Evolutionary conservation across 2,329 filamentous ascomycete genomes (phyloP), one percentile per base, ranked within the genome.

Genomic region (Monosporascus sp.): DNA sequence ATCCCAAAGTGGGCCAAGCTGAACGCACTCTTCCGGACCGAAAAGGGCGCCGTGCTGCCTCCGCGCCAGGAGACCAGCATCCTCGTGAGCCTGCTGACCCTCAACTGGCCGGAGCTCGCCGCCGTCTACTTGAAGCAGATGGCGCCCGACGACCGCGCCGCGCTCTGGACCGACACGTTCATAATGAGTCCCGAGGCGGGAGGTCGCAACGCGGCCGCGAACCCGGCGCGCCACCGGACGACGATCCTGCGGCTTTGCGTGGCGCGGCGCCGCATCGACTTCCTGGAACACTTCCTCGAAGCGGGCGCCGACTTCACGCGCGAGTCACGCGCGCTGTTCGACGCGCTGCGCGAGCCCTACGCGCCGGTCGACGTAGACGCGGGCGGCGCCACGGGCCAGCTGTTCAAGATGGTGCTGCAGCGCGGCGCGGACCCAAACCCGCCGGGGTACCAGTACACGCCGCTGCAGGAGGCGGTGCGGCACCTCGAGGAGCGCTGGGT

Each of bases 401-500:
- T 57, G 25, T 50, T 62, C 25, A 57, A 59, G 47, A 56, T 59
- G 25, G 41, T 60, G 17, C 56, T 62, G 22, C 54, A 57, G 49
- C 50, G 47, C n/a, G 57, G 57, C 6, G 56, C 59, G 3, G 51
- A 61, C 34, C 56, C 60, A 7, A 53, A 60, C 37, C 60, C 60
- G 8, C 17, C 38, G 3, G 55, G 52, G 8, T 54, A 38, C 36
- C 37, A 25, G 37, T 62, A 53, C 48, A 62, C 59, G 2, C 60
- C 60, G 9, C 52, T 62, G 22, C 59, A 62, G 31, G 25, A 41
- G n/a, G 59, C 60, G 22, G 55, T 58, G 2, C n/a, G 24, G 4
- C 45, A 49, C 17, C 54, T 61, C 3, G 60, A 62, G 41, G 49
- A 57, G 47, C 25, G 55, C 15, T 60, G 58, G 60, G 59, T 61